A percentile compares a stretch with the other conserved stretches of the same genome.
Evolutionary conservation across 306 rosid species (phyloP).

Genomic region (Canavalia gladiata): DNA sequence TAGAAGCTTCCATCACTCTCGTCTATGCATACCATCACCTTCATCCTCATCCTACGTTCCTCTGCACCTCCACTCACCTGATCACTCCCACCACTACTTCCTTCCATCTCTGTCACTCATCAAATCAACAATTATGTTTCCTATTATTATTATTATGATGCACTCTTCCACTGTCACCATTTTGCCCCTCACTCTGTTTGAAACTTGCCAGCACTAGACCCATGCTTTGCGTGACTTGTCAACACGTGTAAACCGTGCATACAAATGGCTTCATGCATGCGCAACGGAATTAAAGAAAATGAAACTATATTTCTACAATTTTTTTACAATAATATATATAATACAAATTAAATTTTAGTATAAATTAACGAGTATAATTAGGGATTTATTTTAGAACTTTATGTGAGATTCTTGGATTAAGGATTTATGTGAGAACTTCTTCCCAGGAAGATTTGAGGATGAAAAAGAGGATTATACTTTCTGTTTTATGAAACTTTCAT

Average conservation of each 20-base stretch:
- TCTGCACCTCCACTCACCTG: conserved; percentile 8
- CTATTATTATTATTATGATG: neutral
- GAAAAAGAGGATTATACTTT: too few relatives aligned
- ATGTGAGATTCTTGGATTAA: too few relatives aligned
- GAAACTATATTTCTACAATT: too few relatives aligned
- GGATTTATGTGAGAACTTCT: too few relatives aligned
- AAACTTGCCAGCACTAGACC: conserved; percentile 44
- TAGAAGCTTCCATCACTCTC: conserved; percentile 73
- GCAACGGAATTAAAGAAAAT: neutral
- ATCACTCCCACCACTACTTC: neutral
- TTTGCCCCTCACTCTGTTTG: neutral
- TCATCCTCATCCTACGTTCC: conserved; percentile 50
- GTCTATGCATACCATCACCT: conserved; percentile 77
- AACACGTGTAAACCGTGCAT: conserved; percentile 52
- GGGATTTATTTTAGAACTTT: too few relatives aligned
- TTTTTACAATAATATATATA: too few relatives aligned
- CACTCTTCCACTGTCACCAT: neutral
- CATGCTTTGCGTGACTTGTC: conserved; percentile 12
- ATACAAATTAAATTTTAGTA: too few relatives aligned
- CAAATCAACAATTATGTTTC: neutral
- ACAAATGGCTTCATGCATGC: conserved; percentile 48
- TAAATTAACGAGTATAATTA: too few relatives aligned
- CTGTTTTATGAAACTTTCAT: too few relatives aligned
- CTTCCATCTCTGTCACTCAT: neutral
- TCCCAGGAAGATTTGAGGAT: too few relatives aligned